phyloP scores from a whole-genome alignment of 2,329 filamentous ascomycete species.

The Penicillium sp. region DNA sequence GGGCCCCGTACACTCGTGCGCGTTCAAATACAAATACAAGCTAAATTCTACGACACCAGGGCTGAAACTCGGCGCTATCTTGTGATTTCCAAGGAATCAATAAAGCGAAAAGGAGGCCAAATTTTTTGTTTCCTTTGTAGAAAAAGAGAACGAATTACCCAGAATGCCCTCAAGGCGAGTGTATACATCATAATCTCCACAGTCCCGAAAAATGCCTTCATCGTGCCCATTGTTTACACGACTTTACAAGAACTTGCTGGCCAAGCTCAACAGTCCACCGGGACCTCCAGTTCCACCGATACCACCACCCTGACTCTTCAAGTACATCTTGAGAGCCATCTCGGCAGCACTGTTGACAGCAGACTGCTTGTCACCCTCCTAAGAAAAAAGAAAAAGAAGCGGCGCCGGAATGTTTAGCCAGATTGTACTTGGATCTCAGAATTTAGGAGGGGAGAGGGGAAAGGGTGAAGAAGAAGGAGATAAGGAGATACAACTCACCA shows the following conservation, averaged over 20 bases:
- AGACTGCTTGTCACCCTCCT: constrained; percentile 68
- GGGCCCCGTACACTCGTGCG: no score
- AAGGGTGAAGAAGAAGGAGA: neutral
- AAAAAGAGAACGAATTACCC: no score
- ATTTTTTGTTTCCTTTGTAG: no score
- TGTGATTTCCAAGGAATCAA: no score
- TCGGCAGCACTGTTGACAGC: constrained; percentile 73
- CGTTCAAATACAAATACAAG: no score
- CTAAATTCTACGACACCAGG: no score
- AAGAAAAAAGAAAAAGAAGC: neutral
- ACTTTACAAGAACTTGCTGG: constrained; percentile 53
- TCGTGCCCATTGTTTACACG: neutral
- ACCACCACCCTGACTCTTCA: constrained; percentile 64
- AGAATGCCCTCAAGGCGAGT: neutral
- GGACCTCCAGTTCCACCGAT: constrained; percentile 42
- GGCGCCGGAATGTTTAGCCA: no score
- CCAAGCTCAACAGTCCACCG: constrained; percentile 52
- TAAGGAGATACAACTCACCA: constrained; percentile 34
- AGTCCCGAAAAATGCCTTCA: neutral
- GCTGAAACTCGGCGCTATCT: no score
- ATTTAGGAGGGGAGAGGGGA: no score
- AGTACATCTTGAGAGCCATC: constrained; percentile 84
- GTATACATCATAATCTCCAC: neutral
- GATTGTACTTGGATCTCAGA: constrained; percentile 4
- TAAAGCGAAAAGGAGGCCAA: no score